Conservation (phyloP, 345 rosid genomes). For the Reutealis trisperma region DNA sequence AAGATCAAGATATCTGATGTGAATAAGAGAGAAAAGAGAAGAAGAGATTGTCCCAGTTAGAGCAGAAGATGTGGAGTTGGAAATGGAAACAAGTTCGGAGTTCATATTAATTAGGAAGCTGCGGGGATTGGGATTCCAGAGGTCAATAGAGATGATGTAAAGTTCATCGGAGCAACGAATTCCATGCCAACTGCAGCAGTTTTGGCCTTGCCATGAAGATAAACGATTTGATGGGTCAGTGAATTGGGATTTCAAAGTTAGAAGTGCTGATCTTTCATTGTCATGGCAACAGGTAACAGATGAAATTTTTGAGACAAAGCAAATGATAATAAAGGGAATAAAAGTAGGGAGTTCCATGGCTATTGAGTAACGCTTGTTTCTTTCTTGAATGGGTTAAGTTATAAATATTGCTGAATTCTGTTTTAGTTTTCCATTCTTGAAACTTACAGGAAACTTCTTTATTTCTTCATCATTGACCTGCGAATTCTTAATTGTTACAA, state of each 20-base stretch:
- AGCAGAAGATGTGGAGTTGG: conserved; percentile 16
- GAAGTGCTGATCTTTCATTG: conserved; percentile 27
- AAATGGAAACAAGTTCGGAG: conserved; percentile 13
- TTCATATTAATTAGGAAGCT: conserved; percentile 4
- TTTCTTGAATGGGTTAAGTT: too few species aligned
- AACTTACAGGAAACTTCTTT: too few species aligned
- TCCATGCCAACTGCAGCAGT: conserved; percentile 33
- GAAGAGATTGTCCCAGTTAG: conserved; percentile 23
- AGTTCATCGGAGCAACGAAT: conserved; percentile 20
- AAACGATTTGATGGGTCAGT: conserved; percentile 25
- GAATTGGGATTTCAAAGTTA: conserved; percentile 30
- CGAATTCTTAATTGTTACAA: too few species aligned
- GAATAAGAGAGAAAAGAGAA: conserved; percentile 30
- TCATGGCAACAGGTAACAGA: conserved; percentile 16
- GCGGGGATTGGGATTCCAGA: conserved; percentile 21
- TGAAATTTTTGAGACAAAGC: neutral
- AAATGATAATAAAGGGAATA: neutral
- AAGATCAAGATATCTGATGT: conserved; percentile 25
- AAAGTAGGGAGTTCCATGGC: conserved; percentile 5
- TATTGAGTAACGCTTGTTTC: too few species aligned
- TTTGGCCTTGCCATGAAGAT: conserved; percentile 32
- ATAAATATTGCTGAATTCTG: too few species aligned
- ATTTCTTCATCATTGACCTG: too few species aligned
- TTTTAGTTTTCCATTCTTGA: too few species aligned
- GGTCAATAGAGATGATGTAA: conserved; percentile 25